A percentile compares a stretch with the other conserved stretches of the same genome.
phyloP scores from a whole-genome alignment of 164 flowering plant species.

The Piper betle region DNA sequence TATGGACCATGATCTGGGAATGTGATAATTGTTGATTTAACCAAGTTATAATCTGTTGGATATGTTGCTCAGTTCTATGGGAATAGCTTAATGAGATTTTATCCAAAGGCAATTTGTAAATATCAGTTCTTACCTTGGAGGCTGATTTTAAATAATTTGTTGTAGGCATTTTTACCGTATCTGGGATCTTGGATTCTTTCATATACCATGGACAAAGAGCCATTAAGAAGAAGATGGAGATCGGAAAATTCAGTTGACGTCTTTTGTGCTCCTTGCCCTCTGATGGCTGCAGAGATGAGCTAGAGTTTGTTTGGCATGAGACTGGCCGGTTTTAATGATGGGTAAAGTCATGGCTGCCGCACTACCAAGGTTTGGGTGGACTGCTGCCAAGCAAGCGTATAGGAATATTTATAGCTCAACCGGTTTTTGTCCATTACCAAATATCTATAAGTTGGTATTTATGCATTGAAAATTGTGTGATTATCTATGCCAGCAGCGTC shows the following conservation, averaged over 20 bases:
- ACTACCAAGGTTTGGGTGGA: background rate
- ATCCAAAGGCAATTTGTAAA: background rate
- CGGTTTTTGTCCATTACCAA: too few species aligned
- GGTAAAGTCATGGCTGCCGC: background rate
- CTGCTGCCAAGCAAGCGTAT: background rate
- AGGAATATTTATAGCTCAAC: background rate
- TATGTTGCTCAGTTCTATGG: too few species aligned
- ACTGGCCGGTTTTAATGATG: too few species aligned
- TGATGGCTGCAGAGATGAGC: background rate
- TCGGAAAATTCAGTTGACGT: slow-evolving; percentile 35
- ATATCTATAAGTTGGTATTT: too few species aligned
- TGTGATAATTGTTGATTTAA: too few species aligned
- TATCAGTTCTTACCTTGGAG: background rate
- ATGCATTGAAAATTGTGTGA: too few species aligned
- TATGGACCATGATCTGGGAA: too few species aligned
- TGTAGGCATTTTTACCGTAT: slow-evolving; percentile 59
- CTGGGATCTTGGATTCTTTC: slow-evolving; percentile 60
- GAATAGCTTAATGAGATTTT: too few species aligned
- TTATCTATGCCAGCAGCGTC: too few species aligned
- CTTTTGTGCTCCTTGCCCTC: background rate
- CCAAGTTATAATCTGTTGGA: too few species aligned
- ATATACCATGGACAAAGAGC: slow-evolving; percentile 50
- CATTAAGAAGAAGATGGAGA: slow-evolving; percentile 48
- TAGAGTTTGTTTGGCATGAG: background rate
- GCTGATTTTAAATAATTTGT: background rate